Evolutionary conservation across 306 rosid genomes (phyloP).

Genomic region (Casuarina cunninghamiana): DNA sequence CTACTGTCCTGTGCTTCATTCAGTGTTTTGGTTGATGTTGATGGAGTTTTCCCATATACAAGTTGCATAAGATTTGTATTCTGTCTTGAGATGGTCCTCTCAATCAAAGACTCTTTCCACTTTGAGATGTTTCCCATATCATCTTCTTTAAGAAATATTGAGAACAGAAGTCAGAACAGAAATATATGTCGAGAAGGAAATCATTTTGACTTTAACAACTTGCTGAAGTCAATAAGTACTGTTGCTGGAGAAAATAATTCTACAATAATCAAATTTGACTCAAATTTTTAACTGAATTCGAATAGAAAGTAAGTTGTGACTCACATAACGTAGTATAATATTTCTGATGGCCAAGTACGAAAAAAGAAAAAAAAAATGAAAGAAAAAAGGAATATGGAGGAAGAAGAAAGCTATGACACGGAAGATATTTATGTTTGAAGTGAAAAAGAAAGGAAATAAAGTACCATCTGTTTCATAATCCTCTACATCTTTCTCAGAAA

Average conservation of each 20-base stretch:
- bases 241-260: not conserved
- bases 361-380: not conserved
- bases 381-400: not conserved
- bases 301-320: not conserved
- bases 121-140: slow-evolving; percentile 71
- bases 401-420: slow-evolving; percentile 1
- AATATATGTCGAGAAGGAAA: slow-evolving; percentile 2
- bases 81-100: slow-evolving; percentile 55
- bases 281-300: not conserved
- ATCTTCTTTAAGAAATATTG: slow-evolving; percentile 32
- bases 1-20: slow-evolving; percentile 47
- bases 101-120: slow-evolving; percentile 79
- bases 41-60: slow-evolving; percentile 72
- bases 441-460: slow-evolving; percentile 14
- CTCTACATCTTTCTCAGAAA: slow-evolving; percentile 43
- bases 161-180: slow-evolving; percentile 24
- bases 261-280: not conserved
- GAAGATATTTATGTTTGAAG: slow-evolving; percentile 5
- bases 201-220: slow-evolving; percentile 1
- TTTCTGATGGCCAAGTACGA: slow-evolving; percentile 23
- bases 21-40: slow-evolving; percentile 23
- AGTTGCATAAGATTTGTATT: slow-evolving; percentile 74
- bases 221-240: not conserved
- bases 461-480: slow-evolving; percentile 54
- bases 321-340: slow-evolving; percentile 10